These are phyloP conservation scores for Colletotrichum tamarilloi DNA, from an alignment of 2,329 filamentous ascomycete genomes.

Conservation along the genomic window DNA sequence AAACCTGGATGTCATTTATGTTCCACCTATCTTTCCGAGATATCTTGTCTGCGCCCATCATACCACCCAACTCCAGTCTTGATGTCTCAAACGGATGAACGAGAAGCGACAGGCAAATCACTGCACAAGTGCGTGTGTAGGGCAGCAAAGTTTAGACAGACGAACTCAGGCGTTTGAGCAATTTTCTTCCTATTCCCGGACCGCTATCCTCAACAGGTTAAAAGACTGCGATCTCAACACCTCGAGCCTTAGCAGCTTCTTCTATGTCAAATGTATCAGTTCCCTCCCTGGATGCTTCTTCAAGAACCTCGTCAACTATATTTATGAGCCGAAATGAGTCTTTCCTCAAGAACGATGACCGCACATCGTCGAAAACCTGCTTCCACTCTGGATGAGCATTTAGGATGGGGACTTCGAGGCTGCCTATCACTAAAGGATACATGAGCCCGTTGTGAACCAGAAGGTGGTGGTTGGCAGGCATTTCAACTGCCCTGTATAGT, in stretches of 20 bases:
- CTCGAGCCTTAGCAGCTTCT: slow-evolving; percentile 21
- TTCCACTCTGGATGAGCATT: slow-evolving; percentile 36
- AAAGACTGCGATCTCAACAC: slow-evolving; percentile 34
- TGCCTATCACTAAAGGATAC: slow-evolving; percentile 41
- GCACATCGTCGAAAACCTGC: slow-evolving; percentile 13
- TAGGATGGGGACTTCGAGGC: slow-evolving; percentile 40
- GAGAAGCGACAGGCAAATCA: too few species aligned
- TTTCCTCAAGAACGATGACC: slow-evolving; percentile 4
- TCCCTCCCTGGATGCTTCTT: slow-evolving; percentile 26
- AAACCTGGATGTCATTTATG: too few species aligned
- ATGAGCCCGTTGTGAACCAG: slow-evolving; percentile 42
- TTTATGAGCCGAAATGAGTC: slow-evolving; percentile 18
- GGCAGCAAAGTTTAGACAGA: too few species aligned
- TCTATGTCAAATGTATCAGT: slow-evolving; percentile 33
- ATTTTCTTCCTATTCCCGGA: background rate
- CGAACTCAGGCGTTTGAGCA: background rate
- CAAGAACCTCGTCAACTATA: slow-evolving; percentile 16
- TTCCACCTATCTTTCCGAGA: too few species aligned
- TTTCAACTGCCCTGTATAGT: slow-evolving; percentile 31
- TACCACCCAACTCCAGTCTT: too few species aligned
- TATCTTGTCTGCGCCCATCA: too few species aligned
- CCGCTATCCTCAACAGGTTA: background rate
- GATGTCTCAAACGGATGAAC: too few species aligned
- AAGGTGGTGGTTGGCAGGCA: slow-evolving; percentile 33
- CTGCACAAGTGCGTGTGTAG: too few species aligned